Percentiles rank a stretch among this genome's conserved stretches.
These are phyloP conservation scores for Neospermospora avenae DNA, from an alignment of 2,329 filamentous ascomycete genomes.

Conservation along the genomic window DNA sequence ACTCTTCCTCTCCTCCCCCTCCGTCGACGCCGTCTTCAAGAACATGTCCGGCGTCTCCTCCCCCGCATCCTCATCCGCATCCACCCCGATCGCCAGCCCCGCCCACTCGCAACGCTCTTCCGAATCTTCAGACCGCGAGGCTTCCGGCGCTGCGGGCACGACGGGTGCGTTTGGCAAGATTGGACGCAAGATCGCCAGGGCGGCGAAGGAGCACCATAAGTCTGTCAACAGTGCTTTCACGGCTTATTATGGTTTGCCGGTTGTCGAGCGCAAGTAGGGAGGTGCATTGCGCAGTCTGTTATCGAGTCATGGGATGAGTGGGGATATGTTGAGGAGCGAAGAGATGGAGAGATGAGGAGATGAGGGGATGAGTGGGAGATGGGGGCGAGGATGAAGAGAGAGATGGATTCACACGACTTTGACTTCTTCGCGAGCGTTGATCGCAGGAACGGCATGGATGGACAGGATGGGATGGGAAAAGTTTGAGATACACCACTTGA, in stretches of 20 bases:
- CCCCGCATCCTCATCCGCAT: too few species aligned
- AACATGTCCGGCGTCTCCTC: neutral
- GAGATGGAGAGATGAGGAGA: neutral
- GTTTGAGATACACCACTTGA: neutral
- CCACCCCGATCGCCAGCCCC: too few species aligned
- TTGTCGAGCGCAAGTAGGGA: neutral
- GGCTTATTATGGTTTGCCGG: neutral
- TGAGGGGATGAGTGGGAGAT: neutral
- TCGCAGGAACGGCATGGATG: too few species aligned
- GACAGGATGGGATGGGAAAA: neutral
- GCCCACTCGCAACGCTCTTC: neutral
- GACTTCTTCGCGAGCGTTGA: neutral
- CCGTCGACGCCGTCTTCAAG: conserved; percentile 1
- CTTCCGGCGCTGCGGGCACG: neutral
- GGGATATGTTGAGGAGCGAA: neutral
- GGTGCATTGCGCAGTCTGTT: neutral
- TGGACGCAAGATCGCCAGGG: neutral
- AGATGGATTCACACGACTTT: neutral
- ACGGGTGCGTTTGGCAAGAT: neutral
- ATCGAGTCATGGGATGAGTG: neutral
- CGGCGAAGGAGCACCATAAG: neutral
- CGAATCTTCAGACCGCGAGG: neutral
- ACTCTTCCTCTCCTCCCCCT: neutral
- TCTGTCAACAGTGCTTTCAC: neutral
- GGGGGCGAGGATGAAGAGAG: neutral